Evolutionary conservation across 768 basidiomycete species (phyloP), one percentile per base, ranked within the genome.

Genomic region (Artomyces pyxidatus): DNA sequence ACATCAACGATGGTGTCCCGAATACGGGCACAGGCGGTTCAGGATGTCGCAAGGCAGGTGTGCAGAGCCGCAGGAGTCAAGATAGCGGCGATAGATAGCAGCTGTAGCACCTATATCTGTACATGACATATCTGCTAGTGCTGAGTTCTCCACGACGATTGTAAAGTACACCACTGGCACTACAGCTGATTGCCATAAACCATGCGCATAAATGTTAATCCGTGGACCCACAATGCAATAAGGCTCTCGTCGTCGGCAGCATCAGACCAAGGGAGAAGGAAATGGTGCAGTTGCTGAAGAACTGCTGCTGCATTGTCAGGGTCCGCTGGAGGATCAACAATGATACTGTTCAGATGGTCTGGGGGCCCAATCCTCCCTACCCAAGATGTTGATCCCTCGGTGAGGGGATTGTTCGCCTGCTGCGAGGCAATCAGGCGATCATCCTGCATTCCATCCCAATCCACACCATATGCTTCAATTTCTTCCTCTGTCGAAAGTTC

Each of bases 401-500:
- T 23, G 10, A 12, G 23, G n/a, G 25, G 19, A 41, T 48, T 48
- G 27, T 48, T 48, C 14, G n/a, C 28, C 21, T 17, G 37, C 38
- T 40, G 52, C n/a, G 45, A 47, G 17, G 17, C 38, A 16, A 45
- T 42, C 21, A 42, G 14, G 27, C 37, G n/a, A 12, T 45, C 38
- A 32, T 32, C 45, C 29, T n/a, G 32, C 45, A 55, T 37, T 48
- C 54, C 45, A 37, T 26, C 30, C 52, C 47, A 25, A 37, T 41
- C 58, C 47, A 60, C 47, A 47, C 52, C 35, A 39, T 38, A 51
- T 38, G 57, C 21, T 10, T 47, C 38, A 43, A 47, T 29, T 45
- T 49, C 22, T 32, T 47, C 37, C 46, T 51, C 45, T 30, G 22
- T 12, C 39, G 43, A 12, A 11, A 12, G 14, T 9, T 37, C 47